These are phyloP conservation scores for Neckera pumila DNA, from an alignment of 225 moss, liverwort and hornwort species.

Conservation along the genomic window DNA sequence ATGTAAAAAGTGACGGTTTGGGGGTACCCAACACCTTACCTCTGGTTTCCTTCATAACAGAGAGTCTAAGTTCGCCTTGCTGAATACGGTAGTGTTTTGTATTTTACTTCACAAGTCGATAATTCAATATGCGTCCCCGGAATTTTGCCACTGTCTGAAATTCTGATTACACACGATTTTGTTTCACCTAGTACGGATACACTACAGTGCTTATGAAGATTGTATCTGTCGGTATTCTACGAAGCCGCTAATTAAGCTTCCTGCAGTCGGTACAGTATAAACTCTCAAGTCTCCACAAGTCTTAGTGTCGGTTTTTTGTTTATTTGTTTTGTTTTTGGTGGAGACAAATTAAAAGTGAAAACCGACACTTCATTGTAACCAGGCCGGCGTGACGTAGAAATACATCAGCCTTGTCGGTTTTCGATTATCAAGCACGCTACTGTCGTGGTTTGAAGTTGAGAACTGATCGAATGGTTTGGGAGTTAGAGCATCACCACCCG, in stretches of 20 bases:
- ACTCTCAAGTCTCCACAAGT: neutral
- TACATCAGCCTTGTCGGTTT: neutral
- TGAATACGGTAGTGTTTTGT: neutral
- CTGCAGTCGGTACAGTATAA: neutral
- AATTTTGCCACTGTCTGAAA: neutral
- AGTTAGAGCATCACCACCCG: too few species aligned
- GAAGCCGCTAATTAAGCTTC: neutral
- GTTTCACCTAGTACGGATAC: neutral
- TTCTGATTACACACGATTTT: neutral
- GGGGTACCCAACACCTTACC: neutral
- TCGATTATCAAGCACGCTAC: too few species aligned
- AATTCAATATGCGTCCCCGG: neutral
- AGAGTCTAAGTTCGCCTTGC: neutral
- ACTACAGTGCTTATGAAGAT: neutral
- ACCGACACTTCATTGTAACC: too few species aligned
- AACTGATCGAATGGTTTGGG: neutral
- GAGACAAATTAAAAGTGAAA: neutral
- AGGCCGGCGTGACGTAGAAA: neutral
- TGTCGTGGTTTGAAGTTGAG: neutral
- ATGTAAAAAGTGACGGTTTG: neutral
- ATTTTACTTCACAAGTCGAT: neutral
- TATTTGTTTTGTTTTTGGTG: neutral
- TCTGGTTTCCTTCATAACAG: too few species aligned
- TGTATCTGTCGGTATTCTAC: neutral
- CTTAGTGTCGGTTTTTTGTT: neutral